Percentiles rank a stretch among this genome's conserved stretches.
Conservation (phyloP, 2,329 filamentous ascomycete species). For the Penicillium hordei region DNA sequence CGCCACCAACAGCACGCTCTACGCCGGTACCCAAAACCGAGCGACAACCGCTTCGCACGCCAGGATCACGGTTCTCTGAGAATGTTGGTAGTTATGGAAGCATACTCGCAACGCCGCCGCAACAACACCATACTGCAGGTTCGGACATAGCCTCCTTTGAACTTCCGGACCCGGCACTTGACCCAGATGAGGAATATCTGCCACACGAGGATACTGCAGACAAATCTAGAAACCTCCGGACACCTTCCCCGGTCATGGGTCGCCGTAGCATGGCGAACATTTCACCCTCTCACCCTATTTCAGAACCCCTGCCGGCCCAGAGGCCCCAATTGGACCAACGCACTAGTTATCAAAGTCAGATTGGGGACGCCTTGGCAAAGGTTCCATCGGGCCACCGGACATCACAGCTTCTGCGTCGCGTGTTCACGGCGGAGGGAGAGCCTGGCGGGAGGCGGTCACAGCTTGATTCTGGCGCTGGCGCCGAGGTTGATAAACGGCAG, state of each 20-base stretch:
- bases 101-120: slow-evolving; percentile 58
- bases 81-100: slow-evolving; percentile 60
- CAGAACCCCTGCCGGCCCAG: slow-evolving; percentile 4
- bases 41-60: slow-evolving; percentile 36
- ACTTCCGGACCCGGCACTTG: slow-evolving; percentile 62
- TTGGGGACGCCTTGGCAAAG: slow-evolving; percentile 26
- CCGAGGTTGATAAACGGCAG: slow-evolving; percentile 70
- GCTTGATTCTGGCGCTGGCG: slow-evolving; percentile 51
- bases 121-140: slow-evolving; percentile 20
- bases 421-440: slow-evolving; percentile 42
- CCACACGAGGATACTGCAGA: slow-evolving; percentile 18
- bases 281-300: slow-evolving; percentile 3
- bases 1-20: slow-evolving; percentile 29
- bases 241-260: slow-evolving; percentile 28
- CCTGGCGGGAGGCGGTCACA: slow-evolving; percentile 51
- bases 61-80: slow-evolving; percentile 37
- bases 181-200: slow-evolving; percentile 37
- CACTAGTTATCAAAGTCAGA: slow-evolving; percentile 13
- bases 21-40: slow-evolving; percentile 42
- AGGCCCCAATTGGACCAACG: slow-evolving; percentile 12
- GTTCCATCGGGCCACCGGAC: slow-evolving; percentile 27
- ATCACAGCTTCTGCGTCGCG: slow-evolving; percentile 40
- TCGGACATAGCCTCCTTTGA: slow-evolving; percentile 53
- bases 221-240: slow-evolving; percentile 21
- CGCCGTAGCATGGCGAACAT: slow-evolving; percentile 9